A percentile compares a stretch with the other conserved stretches of the same genome.
These are phyloP conservation scores for Rossbeevera mucosa DNA, from an alignment of 768 basidiomycete genomes.

Conservation along the genomic window DNA sequence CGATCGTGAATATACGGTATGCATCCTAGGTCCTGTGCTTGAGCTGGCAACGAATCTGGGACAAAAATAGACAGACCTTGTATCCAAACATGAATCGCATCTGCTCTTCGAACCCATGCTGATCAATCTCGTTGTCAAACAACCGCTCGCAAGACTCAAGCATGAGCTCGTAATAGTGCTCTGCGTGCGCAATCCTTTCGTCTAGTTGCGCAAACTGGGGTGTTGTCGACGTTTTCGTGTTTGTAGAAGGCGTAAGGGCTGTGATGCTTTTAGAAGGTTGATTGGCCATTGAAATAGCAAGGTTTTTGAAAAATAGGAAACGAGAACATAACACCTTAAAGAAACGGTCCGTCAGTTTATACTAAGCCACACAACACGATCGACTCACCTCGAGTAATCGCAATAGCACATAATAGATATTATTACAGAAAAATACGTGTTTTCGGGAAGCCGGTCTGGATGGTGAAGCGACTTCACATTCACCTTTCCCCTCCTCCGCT, in stretches of 20 bases:
- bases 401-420: constrained; percentile 79
- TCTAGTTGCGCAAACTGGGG: constrained; percentile 28
- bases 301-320: constrained; percentile 72
- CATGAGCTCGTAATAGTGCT: constrained; percentile 76
- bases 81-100: constrained; percentile 85
- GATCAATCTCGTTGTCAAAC: constrained; percentile 91
- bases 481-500: constrained; percentile 26
- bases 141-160: constrained; percentile 85
- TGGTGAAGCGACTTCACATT: constrained; percentile 14
- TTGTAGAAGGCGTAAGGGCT: constrained; percentile 17
- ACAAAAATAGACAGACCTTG: constrained; percentile 42
- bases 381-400: constrained; percentile 77
- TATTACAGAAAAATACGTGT: constrained; percentile 82
- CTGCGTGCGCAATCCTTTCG: constrained; percentile 42
- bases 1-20: constrained; percentile 89
- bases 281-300: constrained; percentile 46
- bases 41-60: not conserved
- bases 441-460: constrained; percentile 39
- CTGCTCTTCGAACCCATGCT: constrained; percentile 83
- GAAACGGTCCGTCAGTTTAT: not conserved
- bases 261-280: constrained; percentile 10
- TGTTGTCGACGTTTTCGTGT: constrained; percentile 28
- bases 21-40: constrained; percentile 46
- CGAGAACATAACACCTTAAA: constrained; percentile 77
- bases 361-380: not conserved